phyloP scores from a whole-genome alignment of 345 rosid genomes.

The Syzygium jambos region DNA sequence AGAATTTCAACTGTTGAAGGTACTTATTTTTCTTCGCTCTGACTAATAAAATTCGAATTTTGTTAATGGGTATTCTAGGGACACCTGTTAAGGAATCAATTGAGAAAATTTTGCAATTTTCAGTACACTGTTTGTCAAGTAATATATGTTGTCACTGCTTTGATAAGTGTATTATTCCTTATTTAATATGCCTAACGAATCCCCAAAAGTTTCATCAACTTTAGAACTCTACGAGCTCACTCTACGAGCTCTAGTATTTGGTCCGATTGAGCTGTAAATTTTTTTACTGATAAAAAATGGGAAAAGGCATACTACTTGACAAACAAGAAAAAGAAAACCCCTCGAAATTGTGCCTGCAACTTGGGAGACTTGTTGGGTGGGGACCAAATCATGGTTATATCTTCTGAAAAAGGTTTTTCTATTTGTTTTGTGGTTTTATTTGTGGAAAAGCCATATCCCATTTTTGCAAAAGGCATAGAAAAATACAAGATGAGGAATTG shows the following conservation, averaged over 20 bases:
- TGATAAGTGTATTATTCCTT: not conserved
- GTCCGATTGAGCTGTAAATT: rapidly evolving
- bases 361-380: not conserved
- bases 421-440: not conserved
- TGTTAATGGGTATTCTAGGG: rapidly evolving
- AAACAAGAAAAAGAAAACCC: not conserved
- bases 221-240: not conserved
- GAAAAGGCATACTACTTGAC: not conserved
- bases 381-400: not conserved
- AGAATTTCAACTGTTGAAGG: no score
- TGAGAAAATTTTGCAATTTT: not conserved
- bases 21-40: no score
- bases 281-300: rapidly evolving
- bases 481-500: not conserved
- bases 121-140: no score
- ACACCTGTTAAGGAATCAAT: not conserved
- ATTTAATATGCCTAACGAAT: not conserved
- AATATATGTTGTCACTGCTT: not conserved
- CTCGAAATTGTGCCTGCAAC: not conserved
- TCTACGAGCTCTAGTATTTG: not conserved
- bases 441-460: not conserved
- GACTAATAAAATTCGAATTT: not conserved
- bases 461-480: not conserved
- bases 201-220: rapidly evolving
- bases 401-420: not conserved